Percentiles rank a stretch among this genome's conserved stretches.
Conservation (phyloP, 2,329 filamentous ascomycete genomes). For the Didymella arachidicola region DNA sequence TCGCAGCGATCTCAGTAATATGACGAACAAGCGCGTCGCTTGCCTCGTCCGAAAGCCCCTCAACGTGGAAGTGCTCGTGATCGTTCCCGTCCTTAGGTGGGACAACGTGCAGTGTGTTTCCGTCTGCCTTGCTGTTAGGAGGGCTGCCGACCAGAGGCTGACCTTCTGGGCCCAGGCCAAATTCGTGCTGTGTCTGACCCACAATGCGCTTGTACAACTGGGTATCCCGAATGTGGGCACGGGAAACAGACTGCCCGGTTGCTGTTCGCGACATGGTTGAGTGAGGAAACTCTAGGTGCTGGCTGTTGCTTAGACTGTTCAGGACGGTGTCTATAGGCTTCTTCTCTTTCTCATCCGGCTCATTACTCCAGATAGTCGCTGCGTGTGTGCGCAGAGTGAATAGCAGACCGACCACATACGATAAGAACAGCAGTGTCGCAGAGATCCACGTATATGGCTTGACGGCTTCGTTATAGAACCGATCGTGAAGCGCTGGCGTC, state of each 20-base stretch:
- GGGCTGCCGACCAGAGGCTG: constrained; percentile 54
- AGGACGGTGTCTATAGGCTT: constrained; percentile 52
- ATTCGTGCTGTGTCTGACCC: constrained; percentile 86
- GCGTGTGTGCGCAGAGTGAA: constrained; percentile 97
- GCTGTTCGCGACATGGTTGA: constrained; percentile 41
- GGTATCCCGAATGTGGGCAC: constrained; percentile 78
- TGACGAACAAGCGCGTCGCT: constrained; percentile 83
- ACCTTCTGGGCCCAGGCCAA: constrained; percentile 69
- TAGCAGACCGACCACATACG: constrained; percentile 91
- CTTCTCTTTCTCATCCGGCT: constrained; percentile 61
- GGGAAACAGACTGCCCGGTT: constrained; percentile 40
- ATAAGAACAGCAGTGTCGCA: constrained; percentile 84
- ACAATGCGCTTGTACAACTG: constrained; percentile 92
- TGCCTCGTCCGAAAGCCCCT: constrained; percentile 80
- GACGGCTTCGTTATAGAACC: constrained; percentile 90
- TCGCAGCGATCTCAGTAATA: constrained; percentile 92
- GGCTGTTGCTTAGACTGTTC: constrained; percentile 45
- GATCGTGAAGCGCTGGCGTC: constrained; percentile 79
- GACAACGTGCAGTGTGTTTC: constrained; percentile 46
- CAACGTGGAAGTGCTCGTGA: constrained; percentile 58
- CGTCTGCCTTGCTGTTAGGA: constrained; percentile 33
- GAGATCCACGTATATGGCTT: constrained; percentile 93
- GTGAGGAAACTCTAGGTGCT: constrained; percentile 41
- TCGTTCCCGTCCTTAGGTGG: constrained; percentile 47
- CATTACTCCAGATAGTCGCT: constrained; percentile 94